Evolutionary conservation across 1,139 yeast genomes (phyloP).

Genomic region (Candida tetrigidarum): DNA sequence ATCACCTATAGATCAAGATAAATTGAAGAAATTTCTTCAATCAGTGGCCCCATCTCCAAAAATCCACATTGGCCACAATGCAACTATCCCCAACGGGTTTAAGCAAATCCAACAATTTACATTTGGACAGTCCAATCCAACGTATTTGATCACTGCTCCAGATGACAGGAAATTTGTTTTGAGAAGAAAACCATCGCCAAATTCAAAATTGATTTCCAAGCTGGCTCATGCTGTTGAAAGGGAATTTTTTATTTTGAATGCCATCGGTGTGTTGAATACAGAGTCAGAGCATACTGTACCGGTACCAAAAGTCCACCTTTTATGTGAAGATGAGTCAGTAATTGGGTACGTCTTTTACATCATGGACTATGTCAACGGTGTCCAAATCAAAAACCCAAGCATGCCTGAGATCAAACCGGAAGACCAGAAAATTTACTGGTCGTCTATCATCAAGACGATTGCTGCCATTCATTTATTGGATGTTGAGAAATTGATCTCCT

Average conservation of each 20-base stretch:
- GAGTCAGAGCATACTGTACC: slow-evolving; percentile 41
- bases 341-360: slow-evolving; percentile 58
- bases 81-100: slow-evolving; percentile 13
- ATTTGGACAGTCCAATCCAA: slow-evolving; percentile 72
- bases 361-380: slow-evolving; percentile 65
- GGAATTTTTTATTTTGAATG: slow-evolving; percentile 59
- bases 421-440: slow-evolving; percentile 44
- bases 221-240: slow-evolving; percentile 72
- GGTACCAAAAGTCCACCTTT: slow-evolving; percentile 48
- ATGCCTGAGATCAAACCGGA: slow-evolving; percentile 41
- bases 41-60: slow-evolving; percentile 12
- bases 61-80: slow-evolving; percentile 23
- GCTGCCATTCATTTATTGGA: slow-evolving; percentile 58
- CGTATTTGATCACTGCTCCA: slow-evolving; percentile 53
- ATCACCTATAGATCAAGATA: slow-evolving; percentile 38
- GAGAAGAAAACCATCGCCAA: slow-evolving; percentile 65
- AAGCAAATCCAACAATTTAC: slow-evolving; percentile 53
- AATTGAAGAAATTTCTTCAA: slow-evolving; percentile 33
- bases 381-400: slow-evolving; percentile 60
- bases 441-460: slow-evolving; percentile 53
- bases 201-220: slow-evolving; percentile 53
- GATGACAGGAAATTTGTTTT: slow-evolving; percentile 51
- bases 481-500: slow-evolving; percentile 44
- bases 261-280: slow-evolving; percentile 41
- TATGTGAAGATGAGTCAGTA: slow-evolving; percentile 56